Percentiles rank a stretch among this genome's conserved stretches.
Evolutionary conservation across 2,329 filamentous ascomycete genomes (phyloP).

Genomic region (Verticillium albo-atrum): DNA sequence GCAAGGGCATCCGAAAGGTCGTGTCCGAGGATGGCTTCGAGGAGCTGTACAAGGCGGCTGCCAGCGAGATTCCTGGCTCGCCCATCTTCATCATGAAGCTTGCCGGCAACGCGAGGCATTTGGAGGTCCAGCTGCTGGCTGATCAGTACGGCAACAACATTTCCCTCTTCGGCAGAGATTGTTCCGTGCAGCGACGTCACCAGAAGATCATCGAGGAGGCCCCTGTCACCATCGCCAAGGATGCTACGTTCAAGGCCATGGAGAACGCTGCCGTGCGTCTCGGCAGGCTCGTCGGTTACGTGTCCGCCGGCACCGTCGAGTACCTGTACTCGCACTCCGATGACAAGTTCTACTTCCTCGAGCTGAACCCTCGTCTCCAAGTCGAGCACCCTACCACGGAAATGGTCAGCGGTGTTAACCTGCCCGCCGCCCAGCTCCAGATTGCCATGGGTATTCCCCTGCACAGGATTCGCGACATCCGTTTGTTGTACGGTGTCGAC

Average conservation of each 20-base stretch:
- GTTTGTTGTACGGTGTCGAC: slow-evolving; percentile 92
- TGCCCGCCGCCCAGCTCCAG: slow-evolving; percentile 95
- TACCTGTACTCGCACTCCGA: slow-evolving; percentile 98
- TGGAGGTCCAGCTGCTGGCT: slow-evolving; percentile 94
- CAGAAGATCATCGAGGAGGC: slow-evolving; percentile 99
- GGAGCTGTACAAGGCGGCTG: slow-evolving; percentile 87
- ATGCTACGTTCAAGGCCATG: slow-evolving; percentile 89
- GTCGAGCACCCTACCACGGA: slow-evolving; percentile 99
- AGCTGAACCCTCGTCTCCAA: slow-evolving; percentile 97
- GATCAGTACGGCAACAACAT: slow-evolving; percentile 99
- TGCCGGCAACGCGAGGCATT: slow-evolving; percentile 89
- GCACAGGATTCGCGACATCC: slow-evolving; percentile 93
- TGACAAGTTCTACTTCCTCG: slow-evolving; percentile 99
- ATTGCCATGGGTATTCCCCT: slow-evolving; percentile 98
- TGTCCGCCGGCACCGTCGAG: slow-evolving; percentile 97
- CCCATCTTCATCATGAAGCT: slow-evolving; percentile 99
- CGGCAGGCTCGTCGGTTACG: slow-evolving; percentile 91
- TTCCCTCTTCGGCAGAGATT: slow-evolving; percentile 96
- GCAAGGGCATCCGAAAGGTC: slow-evolving; percentile 98
- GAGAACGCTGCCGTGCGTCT: slow-evolving; percentile 93
- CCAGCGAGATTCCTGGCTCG: slow-evolving; percentile 95
- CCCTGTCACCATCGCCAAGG: slow-evolving; percentile 91
- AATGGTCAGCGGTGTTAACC: slow-evolving; percentile 97
- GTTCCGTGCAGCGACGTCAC: slow-evolving; percentile 95
- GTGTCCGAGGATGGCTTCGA: slow-evolving; percentile 79